phyloP scores from a whole-genome alignment of 371 early-diverging fungal species.

The Vavraia culicis region DNA sequence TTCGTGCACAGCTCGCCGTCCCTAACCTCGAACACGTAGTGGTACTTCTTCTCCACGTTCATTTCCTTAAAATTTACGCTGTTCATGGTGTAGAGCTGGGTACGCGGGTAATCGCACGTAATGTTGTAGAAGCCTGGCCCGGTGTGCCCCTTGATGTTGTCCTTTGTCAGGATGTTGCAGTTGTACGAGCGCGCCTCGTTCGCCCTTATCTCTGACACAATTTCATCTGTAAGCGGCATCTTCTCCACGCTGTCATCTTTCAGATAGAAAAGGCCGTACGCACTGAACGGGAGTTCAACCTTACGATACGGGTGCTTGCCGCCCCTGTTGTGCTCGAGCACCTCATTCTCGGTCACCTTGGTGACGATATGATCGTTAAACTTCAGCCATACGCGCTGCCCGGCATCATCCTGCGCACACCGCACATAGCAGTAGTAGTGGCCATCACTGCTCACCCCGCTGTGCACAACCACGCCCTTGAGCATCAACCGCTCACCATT shows the following conservation, averaged over 20 bases:
- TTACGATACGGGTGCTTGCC: conserved; percentile 36
- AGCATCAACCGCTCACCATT: conserved; percentile 54
- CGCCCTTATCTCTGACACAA: too few species aligned
- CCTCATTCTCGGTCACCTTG: conserved; percentile 59
- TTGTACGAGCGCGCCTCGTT: too few species aligned
- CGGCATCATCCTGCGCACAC: conserved; percentile 50
- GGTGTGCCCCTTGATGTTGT: too few species aligned
- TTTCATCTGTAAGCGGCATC: background rate
- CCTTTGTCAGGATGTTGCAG: too few species aligned
- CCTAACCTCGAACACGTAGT: too few species aligned
- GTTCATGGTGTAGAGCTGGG: too few species aligned
- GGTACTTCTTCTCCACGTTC: too few species aligned
- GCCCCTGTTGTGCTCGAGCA: conserved; percentile 61
- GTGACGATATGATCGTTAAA: conserved; percentile 90
- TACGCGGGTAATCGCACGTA: too few species aligned
- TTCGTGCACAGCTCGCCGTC: too few species aligned
- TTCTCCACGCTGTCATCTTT: conserved; percentile 8
- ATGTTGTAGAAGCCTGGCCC: too few species aligned
- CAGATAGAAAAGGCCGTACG: conserved; percentile 41
- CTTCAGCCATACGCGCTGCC: conserved; percentile 47
- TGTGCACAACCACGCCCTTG: conserved; percentile 71
- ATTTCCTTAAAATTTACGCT: too few species aligned
- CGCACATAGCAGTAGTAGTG: conserved; percentile 71
- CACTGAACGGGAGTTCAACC: conserved; percentile 26
- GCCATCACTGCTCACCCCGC: conserved; percentile 70